Conservation (phyloP, 2,329 filamentous ascomycete genomes). For the Nemania sp. region DNA sequence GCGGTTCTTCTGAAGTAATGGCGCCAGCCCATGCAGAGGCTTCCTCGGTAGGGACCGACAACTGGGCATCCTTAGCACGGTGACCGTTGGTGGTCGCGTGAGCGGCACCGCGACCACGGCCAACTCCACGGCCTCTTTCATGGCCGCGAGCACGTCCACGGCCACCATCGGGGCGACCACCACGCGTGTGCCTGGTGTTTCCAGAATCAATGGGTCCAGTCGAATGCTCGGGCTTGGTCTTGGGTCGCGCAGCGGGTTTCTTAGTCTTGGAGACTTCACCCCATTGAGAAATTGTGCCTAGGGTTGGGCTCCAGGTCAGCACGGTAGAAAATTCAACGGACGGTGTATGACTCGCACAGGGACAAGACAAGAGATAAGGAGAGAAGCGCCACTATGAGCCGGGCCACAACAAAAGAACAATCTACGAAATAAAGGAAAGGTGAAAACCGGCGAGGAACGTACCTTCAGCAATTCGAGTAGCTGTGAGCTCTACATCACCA, state of each 20-base stretch:
- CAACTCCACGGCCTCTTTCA: constrained; percentile 65
- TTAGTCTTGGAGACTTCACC: constrained; percentile 80
- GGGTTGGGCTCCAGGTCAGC: constrained; percentile 35
- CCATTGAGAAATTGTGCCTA: constrained; percentile 81
- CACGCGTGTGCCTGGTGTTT: constrained; percentile 56
- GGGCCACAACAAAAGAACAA: not conserved
- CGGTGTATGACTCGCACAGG: not conserved
- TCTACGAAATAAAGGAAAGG: not conserved
- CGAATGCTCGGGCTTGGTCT: constrained; percentile 66
- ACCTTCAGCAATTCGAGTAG: constrained; percentile 82
- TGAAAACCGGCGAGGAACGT: constrained; percentile 35
- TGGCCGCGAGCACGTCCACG: constrained; percentile 47
- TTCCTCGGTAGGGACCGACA: constrained; percentile 72
- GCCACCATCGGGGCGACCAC: constrained; percentile 55
- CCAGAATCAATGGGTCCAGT: constrained; percentile 56
- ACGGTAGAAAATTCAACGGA: not conserved
- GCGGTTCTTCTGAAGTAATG: constrained; percentile 43
- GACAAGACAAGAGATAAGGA: not conserved
- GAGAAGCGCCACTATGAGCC: no score
- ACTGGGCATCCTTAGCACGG: constrained; percentile 57
- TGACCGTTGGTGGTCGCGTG: constrained; percentile 64
- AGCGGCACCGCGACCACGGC: constrained; percentile 66
- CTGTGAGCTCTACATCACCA: constrained; percentile 74
- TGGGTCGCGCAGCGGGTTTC: constrained; percentile 73
- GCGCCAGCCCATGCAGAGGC: constrained; percentile 64